These are phyloP conservation scores for Meredithiella fracta DNA, from an alignment of 2,329 filamentous ascomycete genomes.

Conservation along the genomic window DNA sequence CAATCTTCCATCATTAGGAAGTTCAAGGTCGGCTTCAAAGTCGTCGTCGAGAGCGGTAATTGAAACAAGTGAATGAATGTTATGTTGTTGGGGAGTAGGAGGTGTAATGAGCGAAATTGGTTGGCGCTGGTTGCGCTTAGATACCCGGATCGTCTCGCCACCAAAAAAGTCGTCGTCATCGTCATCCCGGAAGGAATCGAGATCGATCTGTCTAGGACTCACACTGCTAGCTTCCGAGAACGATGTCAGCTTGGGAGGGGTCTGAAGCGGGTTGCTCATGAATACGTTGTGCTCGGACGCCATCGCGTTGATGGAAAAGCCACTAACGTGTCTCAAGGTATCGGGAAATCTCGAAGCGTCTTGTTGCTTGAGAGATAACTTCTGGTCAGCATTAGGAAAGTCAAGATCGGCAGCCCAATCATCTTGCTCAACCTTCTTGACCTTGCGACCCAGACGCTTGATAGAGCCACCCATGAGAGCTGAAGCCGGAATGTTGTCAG, in stretches of 20 bases:
- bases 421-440: conserved; percentile 56
- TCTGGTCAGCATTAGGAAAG: conserved; percentile 41
- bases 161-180: conserved; percentile 47
- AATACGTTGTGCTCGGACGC: conserved; percentile 17
- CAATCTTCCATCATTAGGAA: conserved; percentile 50
- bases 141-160: conserved; percentile 52
- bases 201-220: conserved; percentile 25
- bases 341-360: conserved; percentile 49
- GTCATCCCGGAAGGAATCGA: conserved; percentile 49
- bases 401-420: conserved; percentile 72
- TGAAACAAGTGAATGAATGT: neutral
- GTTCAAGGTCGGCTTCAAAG: conserved; percentile 56
- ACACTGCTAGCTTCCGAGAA: neutral
- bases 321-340: conserved; percentile 49
- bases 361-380: conserved; percentile 47
- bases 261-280: conserved; percentile 10
- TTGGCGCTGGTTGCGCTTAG: conserved; percentile 41
- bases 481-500: conserved; percentile 69
- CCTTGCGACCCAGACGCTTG: conserved; percentile 65
- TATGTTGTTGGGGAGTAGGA: conserved; percentile 33
- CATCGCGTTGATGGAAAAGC: conserved; percentile 27
- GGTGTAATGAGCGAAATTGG: conserved; percentile 38
- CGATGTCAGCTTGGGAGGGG: conserved; percentile 1
- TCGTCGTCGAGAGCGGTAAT: conserved; percentile 37
- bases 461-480: conserved; percentile 86